Conservation (phyloP, 768 basidiomycete species). For the Mycena capillaripes region DNA sequence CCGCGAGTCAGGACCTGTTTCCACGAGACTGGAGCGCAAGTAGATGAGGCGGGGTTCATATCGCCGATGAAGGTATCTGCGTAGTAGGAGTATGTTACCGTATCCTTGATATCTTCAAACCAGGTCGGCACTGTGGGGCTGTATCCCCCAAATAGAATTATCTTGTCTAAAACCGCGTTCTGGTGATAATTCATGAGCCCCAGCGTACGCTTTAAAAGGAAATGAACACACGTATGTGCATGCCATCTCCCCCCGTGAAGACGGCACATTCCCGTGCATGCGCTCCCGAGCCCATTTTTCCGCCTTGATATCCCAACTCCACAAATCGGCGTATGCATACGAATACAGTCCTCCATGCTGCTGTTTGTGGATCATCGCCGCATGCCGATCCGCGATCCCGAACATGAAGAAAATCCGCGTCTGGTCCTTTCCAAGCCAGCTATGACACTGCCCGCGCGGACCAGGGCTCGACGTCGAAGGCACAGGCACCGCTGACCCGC, state of each 20-base stretch:
- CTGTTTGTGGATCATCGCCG: conserved; percentile 41
- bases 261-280: conserved; percentile 47
- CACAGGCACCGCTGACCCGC: conserved; percentile 37
- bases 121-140: conserved; percentile 46
- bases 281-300: conserved; percentile 48
- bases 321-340: conserved; percentile 45
- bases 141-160: conserved; percentile 57
- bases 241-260: conserved; percentile 46
- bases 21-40: conserved; percentile 40
- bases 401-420: conserved; percentile 51
- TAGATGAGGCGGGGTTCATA: conserved; percentile 3
- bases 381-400: conserved; percentile 52
- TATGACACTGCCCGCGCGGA: conserved; percentile 47
- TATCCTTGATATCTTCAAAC: conserved; percentile 31
- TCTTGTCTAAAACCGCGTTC: conserved; percentile 43
- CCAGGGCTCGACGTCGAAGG: conserved; percentile 46
- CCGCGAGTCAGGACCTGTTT: conserved; percentile 56
- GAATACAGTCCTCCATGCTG: conserved; percentile 37
- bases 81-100: conserved; percentile 53
- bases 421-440: conserved; percentile 50
- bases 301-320: conserved; percentile 48
- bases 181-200: background rate
- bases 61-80: conserved; percentile 56
- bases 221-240: conserved; percentile 38
- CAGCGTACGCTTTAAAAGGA: background rate